Percentiles rank a stretch among this genome's conserved stretches.
These are phyloP conservation scores for Scheffersomyces illinoinensis DNA, from an alignment of 1,139 yeast species.

Conservation along the genomic window DNA sequence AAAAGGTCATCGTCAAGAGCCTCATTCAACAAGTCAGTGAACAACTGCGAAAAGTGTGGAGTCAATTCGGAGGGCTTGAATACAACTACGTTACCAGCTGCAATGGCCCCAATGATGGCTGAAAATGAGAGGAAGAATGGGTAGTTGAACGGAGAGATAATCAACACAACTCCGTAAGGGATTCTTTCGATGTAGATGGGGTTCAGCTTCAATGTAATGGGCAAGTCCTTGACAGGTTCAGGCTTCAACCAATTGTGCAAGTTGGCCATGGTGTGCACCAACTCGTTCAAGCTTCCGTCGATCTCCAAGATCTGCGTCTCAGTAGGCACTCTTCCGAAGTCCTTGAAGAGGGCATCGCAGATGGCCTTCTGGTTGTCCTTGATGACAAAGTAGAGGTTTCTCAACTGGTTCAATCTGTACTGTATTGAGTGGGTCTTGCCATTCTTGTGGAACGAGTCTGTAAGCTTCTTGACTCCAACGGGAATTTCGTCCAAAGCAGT, in stretches of 20 bases:
- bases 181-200: slow-evolving; percentile 58
- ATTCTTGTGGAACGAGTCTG: slow-evolving; percentile 41
- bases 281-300: slow-evolving; percentile 52
- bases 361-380: slow-evolving; percentile 59
- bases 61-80: slow-evolving; percentile 79
- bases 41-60: slow-evolving; percentile 58
- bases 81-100: slow-evolving; percentile 84
- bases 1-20: slow-evolving; percentile 59
- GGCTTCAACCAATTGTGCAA: slow-evolving; percentile 66
- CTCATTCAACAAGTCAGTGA: slow-evolving; percentile 55
- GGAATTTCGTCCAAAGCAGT: slow-evolving; percentile 57
- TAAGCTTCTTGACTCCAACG: slow-evolving; percentile 42
- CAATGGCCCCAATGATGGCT: slow-evolving; percentile 79
- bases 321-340: slow-evolving; percentile 60
- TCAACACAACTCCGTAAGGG: slow-evolving; percentile 75
- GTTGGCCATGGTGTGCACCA: slow-evolving; percentile 58
- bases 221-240: slow-evolving; percentile 43
- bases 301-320: slow-evolving; percentile 69
- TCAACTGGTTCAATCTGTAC: slow-evolving; percentile 60
- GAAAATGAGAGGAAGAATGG: slow-evolving; percentile 67
- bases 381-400: slow-evolving; percentile 67
- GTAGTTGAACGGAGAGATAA: slow-evolving; percentile 86
- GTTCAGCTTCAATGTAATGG: slow-evolving; percentile 47
- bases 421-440: slow-evolving; percentile 58
- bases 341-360: slow-evolving; percentile 59